These are phyloP conservation scores for Choanephora cucurbitarum DNA, from an alignment of 371 early-diverging fungal species.

Conservation along the genomic window DNA sequence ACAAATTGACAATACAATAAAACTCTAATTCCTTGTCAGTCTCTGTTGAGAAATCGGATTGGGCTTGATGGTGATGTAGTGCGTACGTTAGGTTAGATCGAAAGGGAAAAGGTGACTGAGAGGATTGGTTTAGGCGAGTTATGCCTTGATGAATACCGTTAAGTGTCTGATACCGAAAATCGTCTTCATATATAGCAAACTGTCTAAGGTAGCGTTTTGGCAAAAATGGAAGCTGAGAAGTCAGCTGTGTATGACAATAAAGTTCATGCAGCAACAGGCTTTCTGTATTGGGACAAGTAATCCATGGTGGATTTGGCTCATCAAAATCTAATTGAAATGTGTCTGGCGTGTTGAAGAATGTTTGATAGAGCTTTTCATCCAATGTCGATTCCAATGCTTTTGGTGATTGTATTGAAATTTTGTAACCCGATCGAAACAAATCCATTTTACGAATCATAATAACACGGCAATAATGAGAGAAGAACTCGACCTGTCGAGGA, in stretches of 20 bases:
- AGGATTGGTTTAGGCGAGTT: background rate
- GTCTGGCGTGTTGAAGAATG: conserved; percentile 35
- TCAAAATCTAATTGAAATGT: conserved; percentile 28
- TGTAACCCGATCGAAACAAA: conserved; percentile 36
- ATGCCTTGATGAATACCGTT: conserved; percentile 33
- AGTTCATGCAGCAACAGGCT: conserved; percentile 34
- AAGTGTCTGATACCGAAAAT: conserved; percentile 17
- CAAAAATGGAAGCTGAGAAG: conserved; percentile 38
- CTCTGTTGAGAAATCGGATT: conserved; percentile 4
- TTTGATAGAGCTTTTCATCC: conserved; percentile 33
- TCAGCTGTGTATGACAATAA: conserved; percentile 36
- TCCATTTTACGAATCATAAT: conserved; percentile 45
- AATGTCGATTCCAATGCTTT: conserved; percentile 23
- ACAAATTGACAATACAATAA: conserved; percentile 26
- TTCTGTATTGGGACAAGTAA: conserved; percentile 24
- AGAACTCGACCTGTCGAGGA: conserved; percentile 22
- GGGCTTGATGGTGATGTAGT: background rate
- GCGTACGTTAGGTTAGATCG: too few relatives aligned
- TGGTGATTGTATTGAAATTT: conserved; percentile 27
- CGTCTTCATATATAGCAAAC: conserved; percentile 24
- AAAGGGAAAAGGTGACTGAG: background rate
- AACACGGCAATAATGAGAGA: conserved; percentile 41
- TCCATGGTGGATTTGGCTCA: conserved; percentile 16
- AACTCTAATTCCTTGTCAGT: conserved; percentile 21
- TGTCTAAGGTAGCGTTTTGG: conserved; percentile 30